Conservation (phyloP, 768 basidiomycete genomes). For the Filobasidium floriforme region DNA sequence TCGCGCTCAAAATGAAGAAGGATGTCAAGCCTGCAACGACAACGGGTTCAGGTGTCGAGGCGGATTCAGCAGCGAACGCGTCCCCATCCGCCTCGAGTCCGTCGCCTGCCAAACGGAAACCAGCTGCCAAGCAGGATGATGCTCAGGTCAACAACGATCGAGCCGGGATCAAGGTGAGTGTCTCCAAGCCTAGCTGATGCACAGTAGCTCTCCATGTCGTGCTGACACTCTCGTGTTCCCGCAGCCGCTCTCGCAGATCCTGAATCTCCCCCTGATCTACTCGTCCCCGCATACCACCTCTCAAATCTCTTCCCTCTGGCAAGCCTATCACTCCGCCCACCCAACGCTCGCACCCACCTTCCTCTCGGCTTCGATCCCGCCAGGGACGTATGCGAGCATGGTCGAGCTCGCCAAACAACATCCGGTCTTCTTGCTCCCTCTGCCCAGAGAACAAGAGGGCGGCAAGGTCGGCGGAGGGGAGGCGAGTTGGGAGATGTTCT, state of each 20-base stretch:
- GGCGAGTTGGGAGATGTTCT: slow-evolving; percentile 54
- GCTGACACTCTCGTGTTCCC: background rate
- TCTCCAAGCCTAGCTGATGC: background rate
- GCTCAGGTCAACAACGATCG: slow-evolving; percentile 27
- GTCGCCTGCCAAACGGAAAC: background rate
- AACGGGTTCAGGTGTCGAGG: no score
- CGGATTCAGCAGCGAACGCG: background rate
- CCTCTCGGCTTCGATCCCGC: slow-evolving; percentile 72
- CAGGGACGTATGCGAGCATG: slow-evolving; percentile 68
- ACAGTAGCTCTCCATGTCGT: background rate
- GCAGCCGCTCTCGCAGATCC: slow-evolving; percentile 71
- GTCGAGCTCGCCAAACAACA: slow-evolving; percentile 56
- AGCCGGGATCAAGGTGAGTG: slow-evolving; percentile 44
- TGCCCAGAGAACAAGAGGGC: slow-evolving; percentile 50
- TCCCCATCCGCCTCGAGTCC: background rate
- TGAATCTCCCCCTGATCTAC: slow-evolving; percentile 64
- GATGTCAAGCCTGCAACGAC: no score
- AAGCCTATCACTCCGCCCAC: slow-evolving; percentile 73
- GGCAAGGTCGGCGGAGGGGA: slow-evolving; percentile 50
- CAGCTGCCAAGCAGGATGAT: background rate
- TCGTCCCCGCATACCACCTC: slow-evolving; percentile 61
- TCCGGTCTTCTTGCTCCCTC: slow-evolving; percentile 71
- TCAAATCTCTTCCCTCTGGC: slow-evolving; percentile 81
- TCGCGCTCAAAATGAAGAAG: no score
- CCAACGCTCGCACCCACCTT: slow-evolving; percentile 72